A percentile compares a stretch with the other conserved stretches of the same genome.
phyloP scores from a whole-genome alignment of 2,329 filamentous ascomycete species.

The Fusarium tanahbumbuense region DNA sequence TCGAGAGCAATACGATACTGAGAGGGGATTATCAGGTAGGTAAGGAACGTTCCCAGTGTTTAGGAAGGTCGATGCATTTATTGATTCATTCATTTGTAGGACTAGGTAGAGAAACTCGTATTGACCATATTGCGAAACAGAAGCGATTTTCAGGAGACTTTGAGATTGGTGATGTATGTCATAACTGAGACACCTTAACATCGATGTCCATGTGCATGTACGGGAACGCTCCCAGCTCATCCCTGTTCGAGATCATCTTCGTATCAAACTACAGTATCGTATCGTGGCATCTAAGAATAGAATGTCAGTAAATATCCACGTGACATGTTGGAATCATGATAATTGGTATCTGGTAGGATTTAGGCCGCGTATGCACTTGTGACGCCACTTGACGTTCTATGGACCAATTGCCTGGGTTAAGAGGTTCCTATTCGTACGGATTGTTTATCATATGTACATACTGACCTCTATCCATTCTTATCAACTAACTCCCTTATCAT shows the following conservation, averaged over 20 bases:
- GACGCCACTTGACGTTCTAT: not conserved
- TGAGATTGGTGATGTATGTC: not conserved
- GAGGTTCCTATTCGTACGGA: not conserved
- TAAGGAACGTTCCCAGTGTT: not conserved
- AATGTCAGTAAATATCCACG: conserved; percentile 9
- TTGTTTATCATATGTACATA: not conserved
- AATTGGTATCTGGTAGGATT: not conserved
- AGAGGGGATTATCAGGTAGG: not conserved
- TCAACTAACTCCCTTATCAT: conserved; percentile 26
- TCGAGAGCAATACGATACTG: not conserved
- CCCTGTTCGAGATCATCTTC: conserved; percentile 6
- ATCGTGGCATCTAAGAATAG: conserved; percentile 26
- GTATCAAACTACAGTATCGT: not conserved
- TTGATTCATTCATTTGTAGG: not conserved
- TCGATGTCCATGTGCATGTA: not conserved
- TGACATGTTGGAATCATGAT: conserved; percentile 4
- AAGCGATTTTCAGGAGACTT: not conserved
- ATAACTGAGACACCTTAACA: not conserved
- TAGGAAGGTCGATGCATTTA: not conserved
- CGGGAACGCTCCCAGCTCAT: not conserved
- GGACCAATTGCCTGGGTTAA: not conserved
- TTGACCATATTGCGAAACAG: not conserved
- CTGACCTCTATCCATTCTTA: conserved; percentile 3
- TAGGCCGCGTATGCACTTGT: conserved; percentile 28
- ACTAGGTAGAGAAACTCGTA: too few species aligned